A percentile compares a stretch with the other conserved stretches of the same genome.
Conservation (phyloP, 2,329 filamentous ascomycete species). For the Fusarium austroafricanum region DNA sequence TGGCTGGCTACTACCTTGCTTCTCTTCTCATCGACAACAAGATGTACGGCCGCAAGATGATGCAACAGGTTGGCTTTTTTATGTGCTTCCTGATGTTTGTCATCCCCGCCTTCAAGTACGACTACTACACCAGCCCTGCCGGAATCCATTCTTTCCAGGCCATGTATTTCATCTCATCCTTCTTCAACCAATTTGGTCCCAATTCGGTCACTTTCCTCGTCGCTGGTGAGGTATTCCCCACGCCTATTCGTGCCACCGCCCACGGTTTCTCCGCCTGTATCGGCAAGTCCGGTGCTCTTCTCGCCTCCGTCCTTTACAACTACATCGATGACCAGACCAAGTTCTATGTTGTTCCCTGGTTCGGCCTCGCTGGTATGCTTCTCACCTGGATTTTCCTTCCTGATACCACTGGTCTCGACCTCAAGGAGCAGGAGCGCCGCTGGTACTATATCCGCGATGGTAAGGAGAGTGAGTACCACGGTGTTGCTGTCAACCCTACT, state of each 20-base stretch:
- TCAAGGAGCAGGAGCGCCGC: conserved; percentile 96
- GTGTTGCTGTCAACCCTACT: conserved; percentile 88
- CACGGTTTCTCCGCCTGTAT: conserved; percentile 94
- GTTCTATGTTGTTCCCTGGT: conserved; percentile 96
- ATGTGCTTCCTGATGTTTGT: conserved; percentile 95
- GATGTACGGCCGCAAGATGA: conserved; percentile 93
- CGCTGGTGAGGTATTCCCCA: conserved; percentile 96
- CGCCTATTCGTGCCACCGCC: conserved; percentile 89
- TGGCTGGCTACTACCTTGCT: conserved; percentile 90
- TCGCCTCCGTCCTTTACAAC: conserved; percentile 91
- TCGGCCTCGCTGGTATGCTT: conserved; percentile 87
- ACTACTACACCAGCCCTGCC: conserved; percentile 78
- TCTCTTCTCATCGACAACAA: conserved; percentile 95
- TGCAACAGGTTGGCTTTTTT: conserved; percentile 95
- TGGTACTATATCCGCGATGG: conserved; percentile 89
- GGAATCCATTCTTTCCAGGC: conserved; percentile 92
- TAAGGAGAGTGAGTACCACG: conserved; percentile 86
- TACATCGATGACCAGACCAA: conserved; percentile 88
- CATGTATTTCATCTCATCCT: conserved; percentile 98
- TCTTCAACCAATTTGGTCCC: conserved; percentile 99
- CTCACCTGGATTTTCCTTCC: conserved; percentile 88
- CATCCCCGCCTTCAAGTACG: conserved; percentile 87
- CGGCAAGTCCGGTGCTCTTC: conserved; percentile 88
- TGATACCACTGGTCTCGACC: conserved; percentile 95
- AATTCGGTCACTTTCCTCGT: conserved; percentile 97